Evolutionary conservation across 371 early-diverging fungal genomes (phyloP).

Genomic region (Mucor saturninus): DNA sequence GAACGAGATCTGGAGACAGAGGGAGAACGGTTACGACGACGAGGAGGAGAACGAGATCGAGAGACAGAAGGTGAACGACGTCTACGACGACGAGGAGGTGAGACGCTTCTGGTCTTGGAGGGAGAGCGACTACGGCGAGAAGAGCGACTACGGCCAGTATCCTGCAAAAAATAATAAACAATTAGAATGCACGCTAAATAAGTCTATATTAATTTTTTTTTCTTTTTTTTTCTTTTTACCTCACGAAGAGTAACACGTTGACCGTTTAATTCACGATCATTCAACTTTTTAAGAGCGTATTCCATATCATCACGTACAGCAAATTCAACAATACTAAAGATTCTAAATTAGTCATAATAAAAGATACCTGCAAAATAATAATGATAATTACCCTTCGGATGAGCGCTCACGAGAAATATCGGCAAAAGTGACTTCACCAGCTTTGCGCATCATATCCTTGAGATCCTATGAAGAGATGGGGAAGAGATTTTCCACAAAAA

Average conservation of each 20-base stretch:
- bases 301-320: conserved; percentile 80
- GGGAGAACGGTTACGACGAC: conserved; percentile 27
- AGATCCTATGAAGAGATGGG: conserved; percentile 74
- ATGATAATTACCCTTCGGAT: conserved; percentile 79
- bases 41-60: conserved; percentile 48
- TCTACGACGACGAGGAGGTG: conserved; percentile 51
- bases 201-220: neutral
- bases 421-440: conserved; percentile 94
- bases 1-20: conserved; percentile 36
- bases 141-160: conserved; percentile 45
- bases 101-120: conserved; percentile 47
- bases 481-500: conserved; percentile 13
- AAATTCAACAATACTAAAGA: conserved; percentile 87
- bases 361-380: neutral
- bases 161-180: conserved; percentile 24
- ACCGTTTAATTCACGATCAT: conserved; percentile 88
- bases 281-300: conserved; percentile 83
- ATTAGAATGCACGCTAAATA: neutral
- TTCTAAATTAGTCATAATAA: neutral
- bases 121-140: conserved; percentile 49
- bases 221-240: conserved; percentile 46
- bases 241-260: conserved; percentile 77
- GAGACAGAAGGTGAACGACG: conserved; percentile 42
- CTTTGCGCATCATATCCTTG: conserved; percentile 95
- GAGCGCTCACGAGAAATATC: conserved; percentile 83